Conservation (phyloP, 257 asterid species). For the Craterostigma plantagineum region DNA sequence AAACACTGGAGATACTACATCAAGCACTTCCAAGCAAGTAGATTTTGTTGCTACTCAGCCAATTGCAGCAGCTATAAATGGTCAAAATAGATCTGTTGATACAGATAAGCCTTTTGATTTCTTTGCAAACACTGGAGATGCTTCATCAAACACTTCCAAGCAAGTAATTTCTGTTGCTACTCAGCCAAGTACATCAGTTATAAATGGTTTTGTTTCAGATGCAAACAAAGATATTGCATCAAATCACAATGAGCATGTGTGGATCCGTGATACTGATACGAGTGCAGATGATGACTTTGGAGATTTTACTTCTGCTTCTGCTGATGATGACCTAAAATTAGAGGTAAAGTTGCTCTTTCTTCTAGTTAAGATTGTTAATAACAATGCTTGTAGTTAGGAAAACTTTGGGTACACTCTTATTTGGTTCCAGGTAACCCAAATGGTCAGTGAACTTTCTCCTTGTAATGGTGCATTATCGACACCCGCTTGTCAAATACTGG, state of each 20-base stretch:
- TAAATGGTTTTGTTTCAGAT: constrained; percentile 15
- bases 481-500: neutral
- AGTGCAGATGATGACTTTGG: constrained; percentile 44
- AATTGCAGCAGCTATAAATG: too few species aligned
- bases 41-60: too few species aligned
- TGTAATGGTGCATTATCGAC: neutral
- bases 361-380: neutral
- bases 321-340: constrained; percentile 22
- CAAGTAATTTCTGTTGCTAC: too few species aligned
- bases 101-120: too few species aligned
- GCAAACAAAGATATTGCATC: constrained; percentile 14
- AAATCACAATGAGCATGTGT: constrained; percentile 10
- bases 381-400: neutral
- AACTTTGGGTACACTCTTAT: neutral
- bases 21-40: too few species aligned
- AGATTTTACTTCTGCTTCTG: constrained; percentile 38
- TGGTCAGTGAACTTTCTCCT: neutral
- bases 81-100: too few species aligned
- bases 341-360: constrained; percentile 20
- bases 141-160: too few species aligned
- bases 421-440: too few species aligned
- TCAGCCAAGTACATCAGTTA: constrained; percentile 10
- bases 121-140: too few species aligned
- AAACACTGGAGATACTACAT: too few species aligned
- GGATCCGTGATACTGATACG: constrained; percentile 14